phyloP scores from a whole-genome alignment of 2,329 filamentous ascomycete genomes.

The Botrytis medusae region DNA sequence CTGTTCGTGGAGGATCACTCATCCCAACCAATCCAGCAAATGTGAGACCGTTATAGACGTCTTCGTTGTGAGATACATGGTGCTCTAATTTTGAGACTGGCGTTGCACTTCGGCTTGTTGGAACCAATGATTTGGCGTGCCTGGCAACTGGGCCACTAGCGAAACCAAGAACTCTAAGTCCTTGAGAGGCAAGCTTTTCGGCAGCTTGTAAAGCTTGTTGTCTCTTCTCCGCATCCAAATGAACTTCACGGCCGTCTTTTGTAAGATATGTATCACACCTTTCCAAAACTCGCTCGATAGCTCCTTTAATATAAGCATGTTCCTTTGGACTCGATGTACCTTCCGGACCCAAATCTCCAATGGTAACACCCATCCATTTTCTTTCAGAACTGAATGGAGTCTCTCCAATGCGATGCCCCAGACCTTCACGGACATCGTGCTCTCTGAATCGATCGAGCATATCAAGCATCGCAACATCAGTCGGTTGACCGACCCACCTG shows the following conservation, averaged over 20 bases:
- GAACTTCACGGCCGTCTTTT: slow-evolving; percentile 79
- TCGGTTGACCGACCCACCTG: slow-evolving; percentile 94
- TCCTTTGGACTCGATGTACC: slow-evolving; percentile 53
- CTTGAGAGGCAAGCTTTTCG: slow-evolving; percentile 83
- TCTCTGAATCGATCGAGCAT: slow-evolving; percentile 87
- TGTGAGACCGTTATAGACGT: slow-evolving; percentile 76
- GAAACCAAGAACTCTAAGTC: slow-evolving; percentile 87
- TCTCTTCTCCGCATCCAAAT: slow-evolving; percentile 73
- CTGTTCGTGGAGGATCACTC: slow-evolving; percentile 91
- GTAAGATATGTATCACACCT: slow-evolving; percentile 91
- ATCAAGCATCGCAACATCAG: slow-evolving; percentile 95
- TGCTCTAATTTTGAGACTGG: slow-evolving; percentile 42
- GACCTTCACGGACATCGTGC: slow-evolving; percentile 83
- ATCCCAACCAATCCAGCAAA: slow-evolving; percentile 95
- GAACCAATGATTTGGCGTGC: slow-evolving; percentile 44
- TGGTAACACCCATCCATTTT: slow-evolving; percentile 98
- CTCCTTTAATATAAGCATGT: slow-evolving; percentile 92
- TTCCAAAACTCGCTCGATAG: slow-evolving; percentile 80
- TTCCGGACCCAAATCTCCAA: slow-evolving; percentile 50
- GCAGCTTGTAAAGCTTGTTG: slow-evolving; percentile 77
- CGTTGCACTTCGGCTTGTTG: slow-evolving; percentile 51
- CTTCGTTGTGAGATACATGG: slow-evolving; percentile 55
- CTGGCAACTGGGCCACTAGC: slow-evolving; percentile 73
- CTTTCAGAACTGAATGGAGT: slow-evolving; percentile 95
- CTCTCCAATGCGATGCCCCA: slow-evolving; percentile 79